Base-by-base conservation (phyloP, 306 rosid genomes). In the Vachellia collinsii region DNA sequence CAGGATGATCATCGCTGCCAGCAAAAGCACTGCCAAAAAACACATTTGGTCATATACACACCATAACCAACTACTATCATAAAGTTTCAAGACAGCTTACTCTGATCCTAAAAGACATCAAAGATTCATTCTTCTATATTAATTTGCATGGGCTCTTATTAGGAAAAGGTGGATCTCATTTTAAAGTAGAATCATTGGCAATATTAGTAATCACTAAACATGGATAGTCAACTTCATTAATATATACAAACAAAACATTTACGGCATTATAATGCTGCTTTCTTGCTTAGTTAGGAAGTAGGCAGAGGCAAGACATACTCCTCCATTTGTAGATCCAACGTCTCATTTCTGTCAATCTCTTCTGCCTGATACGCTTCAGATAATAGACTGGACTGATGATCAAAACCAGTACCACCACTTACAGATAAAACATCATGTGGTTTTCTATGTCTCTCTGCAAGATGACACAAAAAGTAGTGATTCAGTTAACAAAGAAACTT, bases 351-450 rank as follows among this genome's bases (percentile, higher is more conserved):
- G 77, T 83, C 89, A 23, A 58, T 65, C 34, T 80, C 86, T 75
- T 83, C 83, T 1, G 74, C 82, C 79, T 85, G 94, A 84, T 72
- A 54, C 72, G 80, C 86, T 85, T 91, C 94, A 79, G 92, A 86
- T 58, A 54, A 75, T 0, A 68, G 42, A 81, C 88, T 85, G 43
- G 80, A 80, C 76, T 65, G 70, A 43, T 65, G 67, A 43, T 83
- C 89, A 72, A 36, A 29, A 65, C 79, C 77, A 62, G 29, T 10
- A 44, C 59, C 70, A 17, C 75, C 54, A 36, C 34, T 80, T 81
- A 68, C 50, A 36, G 79, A 70, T 74, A 54, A 44, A 76, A 71
- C 75, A 70, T 56, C 85, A 29, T 3, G 56, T 70, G 68, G 69
- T 51, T 71, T 84, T 54, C 47, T 67, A 58, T 74, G 82, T n/a